Conservation (phyloP, 148 eudicot species). For the Persicaria tinctoria region DNA sequence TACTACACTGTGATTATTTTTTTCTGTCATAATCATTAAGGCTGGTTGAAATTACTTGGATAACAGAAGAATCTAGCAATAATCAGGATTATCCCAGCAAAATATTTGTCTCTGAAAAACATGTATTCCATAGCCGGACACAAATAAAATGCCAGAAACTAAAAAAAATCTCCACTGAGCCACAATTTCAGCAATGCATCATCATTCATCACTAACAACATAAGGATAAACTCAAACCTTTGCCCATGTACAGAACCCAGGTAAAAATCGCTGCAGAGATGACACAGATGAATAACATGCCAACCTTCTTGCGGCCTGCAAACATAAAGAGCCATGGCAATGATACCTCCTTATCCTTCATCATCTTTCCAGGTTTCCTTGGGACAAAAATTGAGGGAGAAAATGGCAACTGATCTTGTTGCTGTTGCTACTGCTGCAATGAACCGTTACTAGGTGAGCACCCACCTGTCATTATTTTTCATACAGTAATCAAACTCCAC, state of each 20-base stretch:
- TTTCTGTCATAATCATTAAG: neutral
- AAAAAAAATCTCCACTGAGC: neutral
- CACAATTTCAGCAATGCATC: conserved; percentile 4
- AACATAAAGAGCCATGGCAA: conserved; percentile 65
- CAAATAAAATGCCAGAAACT: neutral
- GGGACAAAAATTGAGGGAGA: conserved; percentile 20
- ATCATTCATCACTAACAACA: neutral
- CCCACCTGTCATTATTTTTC: conserved; percentile 65
- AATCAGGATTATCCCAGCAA: neutral
- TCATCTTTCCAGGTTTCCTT: conserved; percentile 64
- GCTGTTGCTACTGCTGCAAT: conserved; percentile 42
- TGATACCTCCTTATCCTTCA: conserved; percentile 75
- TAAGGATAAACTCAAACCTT: conserved; percentile 45
- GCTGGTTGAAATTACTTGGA: neutral
- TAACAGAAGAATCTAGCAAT: neutral
- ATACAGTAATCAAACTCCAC: conserved; percentile 29
- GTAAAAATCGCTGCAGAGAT: conserved; percentile 67
- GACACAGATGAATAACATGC: conserved; percentile 72
- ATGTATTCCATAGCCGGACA: neutral
- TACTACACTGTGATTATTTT: neutral
- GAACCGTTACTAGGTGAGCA: conserved; percentile 88
- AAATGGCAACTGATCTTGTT: conserved; percentile 17
- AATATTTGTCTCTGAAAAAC: neutral
- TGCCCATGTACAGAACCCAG: conserved; percentile 73
- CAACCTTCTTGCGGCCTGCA: conserved; percentile 75